These are phyloP conservation scores for Russula foetens DNA, from an alignment of 768 basidiomycete species.

Conservation along the genomic window DNA sequence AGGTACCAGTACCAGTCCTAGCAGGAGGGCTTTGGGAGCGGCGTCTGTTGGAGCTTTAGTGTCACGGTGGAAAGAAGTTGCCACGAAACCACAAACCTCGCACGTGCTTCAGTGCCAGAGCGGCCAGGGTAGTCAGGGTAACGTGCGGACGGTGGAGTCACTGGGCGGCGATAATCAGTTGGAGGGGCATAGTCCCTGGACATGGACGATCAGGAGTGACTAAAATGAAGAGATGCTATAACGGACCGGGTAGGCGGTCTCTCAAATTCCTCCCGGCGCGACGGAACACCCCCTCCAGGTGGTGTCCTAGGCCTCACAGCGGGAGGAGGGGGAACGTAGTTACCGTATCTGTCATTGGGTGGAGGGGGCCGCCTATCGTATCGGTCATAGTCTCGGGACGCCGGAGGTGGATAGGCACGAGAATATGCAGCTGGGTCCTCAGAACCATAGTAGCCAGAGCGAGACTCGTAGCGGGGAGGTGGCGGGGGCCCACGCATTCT, in stretches of 20 bases:
- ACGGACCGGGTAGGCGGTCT: conserved; percentile 14
- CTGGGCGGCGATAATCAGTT: conserved; percentile 21
- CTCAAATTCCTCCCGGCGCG: conserved; percentile 29
- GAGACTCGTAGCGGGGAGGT: conserved; percentile 45
- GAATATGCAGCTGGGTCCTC: conserved; percentile 44
- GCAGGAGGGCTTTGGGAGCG: conserved; percentile 22
- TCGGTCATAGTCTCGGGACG: conserved; percentile 40
- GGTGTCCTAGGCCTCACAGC: conserved; percentile 29
- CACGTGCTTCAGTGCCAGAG: conserved; percentile 16
- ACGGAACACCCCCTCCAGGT: conserved; percentile 12
- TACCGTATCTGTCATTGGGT: conserved; percentile 35
- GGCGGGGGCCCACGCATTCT: conserved; percentile 46
- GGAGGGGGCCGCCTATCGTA: conserved; percentile 49
- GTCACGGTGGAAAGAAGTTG: background rate
- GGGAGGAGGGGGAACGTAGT: conserved; percentile 34
- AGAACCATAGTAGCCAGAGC: conserved; percentile 36
- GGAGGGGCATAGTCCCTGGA: conserved; percentile 20
- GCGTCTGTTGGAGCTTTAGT: conserved; percentile 11
- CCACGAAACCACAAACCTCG: conserved; percentile 14
- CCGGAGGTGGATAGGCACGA: conserved; percentile 42
- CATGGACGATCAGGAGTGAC: background rate
- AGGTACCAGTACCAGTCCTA: conserved; percentile 20
- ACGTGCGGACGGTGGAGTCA: conserved; percentile 22
- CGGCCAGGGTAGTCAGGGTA: conserved; percentile 23
- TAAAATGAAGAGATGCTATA: background rate